Evolutionary conservation across 1,139 yeast genomes (phyloP).

Genomic region (Pichia sp.): DNA sequence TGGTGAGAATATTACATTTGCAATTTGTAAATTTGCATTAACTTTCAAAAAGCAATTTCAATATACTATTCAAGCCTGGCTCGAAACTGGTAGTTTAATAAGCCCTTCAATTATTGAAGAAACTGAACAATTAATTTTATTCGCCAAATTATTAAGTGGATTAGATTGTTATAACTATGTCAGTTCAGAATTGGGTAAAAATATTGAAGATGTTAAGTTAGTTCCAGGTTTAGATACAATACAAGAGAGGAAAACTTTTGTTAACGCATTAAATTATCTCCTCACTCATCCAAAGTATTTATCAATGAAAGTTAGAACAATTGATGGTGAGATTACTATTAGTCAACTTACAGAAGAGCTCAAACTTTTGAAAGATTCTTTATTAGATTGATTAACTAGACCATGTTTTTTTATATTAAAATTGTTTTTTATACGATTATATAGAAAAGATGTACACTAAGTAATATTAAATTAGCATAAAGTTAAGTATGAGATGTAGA

Average conservation of each 20-base stretch:
- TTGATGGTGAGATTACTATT: slow-evolving; percentile 26
- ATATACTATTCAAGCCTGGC: slow-evolving; percentile 64
- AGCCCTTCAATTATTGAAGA: slow-evolving; percentile 67
- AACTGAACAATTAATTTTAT: slow-evolving; percentile 66
- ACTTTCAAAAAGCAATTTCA: slow-evolving; percentile 63
- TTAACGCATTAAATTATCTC: slow-evolving; percentile 57
- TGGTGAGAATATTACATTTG: slow-evolving; percentile 60
- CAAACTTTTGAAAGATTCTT: slow-evolving; percentile 45
- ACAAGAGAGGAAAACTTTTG: slow-evolving; percentile 50
- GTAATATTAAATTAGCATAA: too few relatives aligned
- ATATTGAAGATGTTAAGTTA: slow-evolving; percentile 27
- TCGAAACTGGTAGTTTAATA: slow-evolving; percentile 49
- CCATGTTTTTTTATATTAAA: too few relatives aligned
- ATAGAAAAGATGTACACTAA: not conserved
- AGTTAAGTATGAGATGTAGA: not conserved
- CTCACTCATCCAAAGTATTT: slow-evolving; percentile 83
- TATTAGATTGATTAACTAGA: slow-evolving; percentile 17
- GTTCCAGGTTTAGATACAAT: slow-evolving; percentile 60
- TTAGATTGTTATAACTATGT: slow-evolving; percentile 44
- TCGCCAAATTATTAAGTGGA: slow-evolving; percentile 53
- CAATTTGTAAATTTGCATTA: slow-evolving; percentile 56
- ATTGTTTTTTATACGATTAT: not conserved
- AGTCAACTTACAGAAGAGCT: slow-evolving; percentile 49
- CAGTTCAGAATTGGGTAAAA: slow-evolving; percentile 16
- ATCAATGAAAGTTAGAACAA: slow-evolving; percentile 36